Evolutionary conservation across 306 rosid genomes (phyloP).

Genomic region (Rosa multiflora): DNA sequence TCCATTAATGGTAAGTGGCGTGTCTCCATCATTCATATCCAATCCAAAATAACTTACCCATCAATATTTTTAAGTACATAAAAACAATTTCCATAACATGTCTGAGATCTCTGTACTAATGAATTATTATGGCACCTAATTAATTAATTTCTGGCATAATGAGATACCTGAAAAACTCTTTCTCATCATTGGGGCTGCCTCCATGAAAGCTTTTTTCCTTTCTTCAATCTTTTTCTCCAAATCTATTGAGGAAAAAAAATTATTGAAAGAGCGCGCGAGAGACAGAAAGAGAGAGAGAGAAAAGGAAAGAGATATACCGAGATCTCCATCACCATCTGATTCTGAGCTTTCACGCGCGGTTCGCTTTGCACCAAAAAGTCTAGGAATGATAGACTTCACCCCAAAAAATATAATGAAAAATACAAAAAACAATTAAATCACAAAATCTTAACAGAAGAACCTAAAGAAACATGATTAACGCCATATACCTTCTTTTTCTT

Average conservation of each 20-base stretch:
- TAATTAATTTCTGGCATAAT: not conserved
- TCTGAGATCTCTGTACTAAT: not conserved
- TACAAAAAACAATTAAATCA: not conserved
- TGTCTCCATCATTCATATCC: slow-evolving; percentile 22
- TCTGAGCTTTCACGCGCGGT: slow-evolving; percentile 48
- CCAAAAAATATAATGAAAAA: not conserved
- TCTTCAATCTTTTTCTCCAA: slow-evolving; percentile 51
- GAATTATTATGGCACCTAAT: not conserved
- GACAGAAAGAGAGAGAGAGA: not conserved
- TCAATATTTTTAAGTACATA: not conserved
- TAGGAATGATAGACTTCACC: slow-evolving; percentile 65
- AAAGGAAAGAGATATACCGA: slow-evolving; percentile 36
- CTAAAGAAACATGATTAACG: not conserved
- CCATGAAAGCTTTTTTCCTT: slow-evolving; percentile 53
- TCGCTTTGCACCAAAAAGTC: slow-evolving; percentile 70
- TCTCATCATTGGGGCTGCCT: slow-evolving; percentile 42
- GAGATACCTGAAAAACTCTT: slow-evolving; percentile 58
- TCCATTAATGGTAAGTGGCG: slow-evolving; percentile 21
- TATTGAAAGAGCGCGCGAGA: not conserved
- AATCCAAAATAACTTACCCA: slow-evolving; percentile 23
- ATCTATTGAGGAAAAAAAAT: slow-evolving; percentile 26
- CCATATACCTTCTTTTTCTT: slow-evolving; percentile 67
- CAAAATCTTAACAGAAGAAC: not conserved
- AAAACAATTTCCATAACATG: not conserved
- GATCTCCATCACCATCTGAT: slow-evolving; percentile 44